Conservation (phyloP, 2,329 filamentous ascomycete genomes). For the Hymenoscyphus occultus region DNA sequence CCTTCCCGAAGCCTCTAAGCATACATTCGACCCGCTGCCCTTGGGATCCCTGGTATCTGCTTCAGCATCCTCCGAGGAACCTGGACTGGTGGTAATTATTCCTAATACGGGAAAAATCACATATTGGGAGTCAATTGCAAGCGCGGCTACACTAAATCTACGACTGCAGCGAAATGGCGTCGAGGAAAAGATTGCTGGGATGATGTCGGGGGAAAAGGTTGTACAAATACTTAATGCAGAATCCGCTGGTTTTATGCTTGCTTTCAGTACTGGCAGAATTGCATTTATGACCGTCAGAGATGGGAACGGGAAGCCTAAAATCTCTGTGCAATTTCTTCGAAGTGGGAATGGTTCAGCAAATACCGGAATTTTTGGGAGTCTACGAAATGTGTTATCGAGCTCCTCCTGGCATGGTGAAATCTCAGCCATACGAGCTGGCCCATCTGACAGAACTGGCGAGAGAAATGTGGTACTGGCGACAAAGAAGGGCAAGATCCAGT, state of each 20-base stretch:
- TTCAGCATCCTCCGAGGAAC: constrained; percentile 72
- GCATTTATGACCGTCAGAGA: constrained; percentile 86
- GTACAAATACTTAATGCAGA: constrained; percentile 79
- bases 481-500: constrained; percentile 71
- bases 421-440: constrained; percentile 73
- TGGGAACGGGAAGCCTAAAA: constrained; percentile 76
- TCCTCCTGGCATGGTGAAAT: constrained; percentile 72
- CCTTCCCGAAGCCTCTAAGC: constrained; percentile 69
- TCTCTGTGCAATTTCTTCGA: constrained; percentile 75
- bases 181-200: constrained; percentile 68
- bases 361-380: constrained; percentile 74
- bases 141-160: constrained; percentile 77
- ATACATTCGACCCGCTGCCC: constrained; percentile 68
- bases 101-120: constrained; percentile 80
- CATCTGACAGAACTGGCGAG: constrained; percentile 72
- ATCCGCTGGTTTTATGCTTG: constrained; percentile 77
- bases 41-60: constrained; percentile 80
- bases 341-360: constrained; percentile 52
- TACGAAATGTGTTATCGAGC: constrained; percentile 72
- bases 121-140: constrained; percentile 95
- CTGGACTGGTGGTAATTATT: constrained; percentile 83
- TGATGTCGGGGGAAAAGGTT: constrained; percentile 76
- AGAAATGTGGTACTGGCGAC: constrained; percentile 80
- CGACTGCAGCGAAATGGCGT: constrained; percentile 76
- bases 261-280: constrained; percentile 80